Evolutionary conservation across 2,329 filamentous ascomycete species (phyloP).

Genomic region (Cladosporium austrohemisphaericum): DNA sequence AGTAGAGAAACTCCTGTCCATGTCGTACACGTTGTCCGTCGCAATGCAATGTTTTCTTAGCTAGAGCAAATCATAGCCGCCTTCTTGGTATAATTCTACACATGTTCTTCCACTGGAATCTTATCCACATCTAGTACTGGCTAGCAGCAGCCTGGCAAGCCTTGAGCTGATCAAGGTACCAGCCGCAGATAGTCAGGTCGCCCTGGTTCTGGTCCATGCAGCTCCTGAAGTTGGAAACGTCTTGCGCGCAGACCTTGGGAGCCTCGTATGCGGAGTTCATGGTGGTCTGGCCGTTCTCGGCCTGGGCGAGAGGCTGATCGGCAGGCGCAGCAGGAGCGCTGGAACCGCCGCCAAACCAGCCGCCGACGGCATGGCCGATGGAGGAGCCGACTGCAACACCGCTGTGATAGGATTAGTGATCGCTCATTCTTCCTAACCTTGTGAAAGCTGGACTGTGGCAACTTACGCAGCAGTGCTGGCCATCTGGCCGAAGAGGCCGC

Average conservation of each 20-base stretch:
- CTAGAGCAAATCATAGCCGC: not conserved
- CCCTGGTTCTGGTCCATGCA: constrained; percentile 96
- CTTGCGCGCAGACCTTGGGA: constrained; percentile 62
- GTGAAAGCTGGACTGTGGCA: not conserved
- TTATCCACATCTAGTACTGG: constrained; percentile 41
- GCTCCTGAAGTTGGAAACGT: constrained; percentile 81
- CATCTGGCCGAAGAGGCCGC: constrained; percentile 94
- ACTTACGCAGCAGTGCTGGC: constrained; percentile 95
- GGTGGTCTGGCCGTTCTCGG: constrained; percentile 32
- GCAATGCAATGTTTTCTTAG: no score
- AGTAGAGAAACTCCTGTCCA: no score
- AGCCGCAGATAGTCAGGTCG: constrained; percentile 92
- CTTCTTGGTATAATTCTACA: constrained; percentile 4
- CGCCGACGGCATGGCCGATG: constrained; percentile 90
- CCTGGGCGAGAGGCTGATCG: constrained; percentile 29
- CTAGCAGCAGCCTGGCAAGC: constrained; percentile 47
- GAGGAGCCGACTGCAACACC: constrained; percentile 95
- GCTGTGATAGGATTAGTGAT: constrained; percentile 47
- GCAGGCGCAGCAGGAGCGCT: constrained; percentile 49
- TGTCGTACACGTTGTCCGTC: no score
- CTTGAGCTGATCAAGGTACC: constrained; percentile 93
- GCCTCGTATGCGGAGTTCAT: constrained; percentile 37
- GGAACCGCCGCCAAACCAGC: constrained; percentile 75
- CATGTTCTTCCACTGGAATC: constrained; percentile 1
- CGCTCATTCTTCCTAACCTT: constrained; percentile 21